Evolutionary conservation across 805 yeast genomes (phyloP).

Genomic region (Hanseniaspora mollemarum): DNA sequence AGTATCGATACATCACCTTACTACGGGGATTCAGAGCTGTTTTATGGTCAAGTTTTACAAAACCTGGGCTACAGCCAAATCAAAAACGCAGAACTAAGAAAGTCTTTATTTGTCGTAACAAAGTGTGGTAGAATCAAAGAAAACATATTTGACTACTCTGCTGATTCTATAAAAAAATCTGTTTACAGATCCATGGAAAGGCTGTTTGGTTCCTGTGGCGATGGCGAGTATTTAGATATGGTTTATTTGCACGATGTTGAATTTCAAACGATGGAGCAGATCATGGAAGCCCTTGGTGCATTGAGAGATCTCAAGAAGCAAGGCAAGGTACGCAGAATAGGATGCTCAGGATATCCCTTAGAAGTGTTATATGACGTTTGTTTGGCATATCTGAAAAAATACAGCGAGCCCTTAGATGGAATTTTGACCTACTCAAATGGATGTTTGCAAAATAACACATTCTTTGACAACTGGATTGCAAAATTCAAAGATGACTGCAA

Average conservation of each 20-base stretch:
- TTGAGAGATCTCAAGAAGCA: slow-evolving; percentile 43
- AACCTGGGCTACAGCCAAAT: slow-evolving; percentile 19
- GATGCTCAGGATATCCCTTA: slow-evolving; percentile 82
- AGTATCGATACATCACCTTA: slow-evolving; percentile 90
- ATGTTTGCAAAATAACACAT: slow-evolving; percentile 61
- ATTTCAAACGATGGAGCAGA: slow-evolving; percentile 48
- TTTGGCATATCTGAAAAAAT: slow-evolving; percentile 14
- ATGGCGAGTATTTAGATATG: slow-evolving; percentile 61
- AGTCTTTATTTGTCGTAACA: slow-evolving; percentile 59
- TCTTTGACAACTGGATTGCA: slow-evolving; percentile 32
- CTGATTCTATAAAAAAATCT: slow-evolving; percentile 47
- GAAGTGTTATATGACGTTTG: slow-evolving; percentile 50
- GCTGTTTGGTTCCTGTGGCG: slow-evolving; percentile 27
- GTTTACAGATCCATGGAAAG: slow-evolving; percentile 57
- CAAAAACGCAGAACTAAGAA: slow-evolving; percentile 39
- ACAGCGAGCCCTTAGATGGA: slow-evolving; percentile 44
- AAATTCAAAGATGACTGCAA: slow-evolving; percentile 6
- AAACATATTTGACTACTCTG: slow-evolving; percentile 64
- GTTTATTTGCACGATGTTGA: slow-evolving; percentile 87
- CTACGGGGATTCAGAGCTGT: slow-evolving; percentile 75
- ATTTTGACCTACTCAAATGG: slow-evolving; percentile 70
- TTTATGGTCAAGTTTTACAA: slow-evolving; percentile 58
- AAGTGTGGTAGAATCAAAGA: slow-evolving; percentile 70
- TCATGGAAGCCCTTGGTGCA: slow-evolving; percentile 52
- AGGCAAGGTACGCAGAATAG: slow-evolving; percentile 54